A percentile compares a stretch with the other conserved stretches of the same genome.
phyloP scores from a whole-genome alignment of 1,284 basidiomycete species.

The Ceratobasidium sp. region DNA sequence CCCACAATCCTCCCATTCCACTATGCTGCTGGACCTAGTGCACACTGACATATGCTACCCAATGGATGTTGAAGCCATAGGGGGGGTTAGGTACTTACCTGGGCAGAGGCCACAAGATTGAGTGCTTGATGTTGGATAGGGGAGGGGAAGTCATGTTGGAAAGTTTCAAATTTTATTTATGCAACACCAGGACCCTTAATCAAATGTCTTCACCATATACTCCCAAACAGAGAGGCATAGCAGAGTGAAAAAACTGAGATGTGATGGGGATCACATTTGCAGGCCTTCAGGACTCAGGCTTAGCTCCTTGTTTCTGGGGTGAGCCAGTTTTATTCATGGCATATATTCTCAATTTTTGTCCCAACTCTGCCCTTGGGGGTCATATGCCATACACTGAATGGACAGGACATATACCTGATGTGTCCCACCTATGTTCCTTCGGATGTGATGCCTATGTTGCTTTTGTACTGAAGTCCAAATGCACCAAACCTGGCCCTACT shows the following conservation, averaged over 20 bases:
- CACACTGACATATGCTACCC: slow-evolving; percentile 52
- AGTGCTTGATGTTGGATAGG: slow-evolving; percentile 44
- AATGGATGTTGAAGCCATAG: slow-evolving; percentile 45
- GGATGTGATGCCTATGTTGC: slow-evolving; percentile 26
- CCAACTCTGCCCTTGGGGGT: slow-evolving; percentile 2
- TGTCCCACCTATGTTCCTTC: slow-evolving; percentile 26
- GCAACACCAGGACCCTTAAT: background rate
- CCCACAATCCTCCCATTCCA: background rate
- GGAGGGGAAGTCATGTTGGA: slow-evolving; percentile 47
- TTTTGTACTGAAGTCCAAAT: background rate
- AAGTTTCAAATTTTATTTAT: slow-evolving; percentile 44
- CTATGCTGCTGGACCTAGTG: slow-evolving; percentile 33
- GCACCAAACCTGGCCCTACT: background rate
- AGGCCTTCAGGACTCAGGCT: background rate
- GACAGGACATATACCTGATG: slow-evolving; percentile 1
- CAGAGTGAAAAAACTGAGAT: background rate
- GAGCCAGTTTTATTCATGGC: slow-evolving; percentile 23
- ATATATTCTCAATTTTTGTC: slow-evolving; percentile 8
- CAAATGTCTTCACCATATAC: slow-evolving; percentile 44
- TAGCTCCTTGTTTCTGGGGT: slow-evolving; percentile 26
- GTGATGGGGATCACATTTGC: too few relatives aligned
- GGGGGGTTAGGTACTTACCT: slow-evolving; percentile 47
- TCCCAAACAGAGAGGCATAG: slow-evolving; percentile 44
- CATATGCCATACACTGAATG: slow-evolving; percentile 2
- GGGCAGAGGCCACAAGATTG: background rate